Percentiles rank a stretch among this genome's conserved stretches.
phyloP scores from a whole-genome alignment of 805 yeast species.

The Blastobotrys muscicola region DNA sequence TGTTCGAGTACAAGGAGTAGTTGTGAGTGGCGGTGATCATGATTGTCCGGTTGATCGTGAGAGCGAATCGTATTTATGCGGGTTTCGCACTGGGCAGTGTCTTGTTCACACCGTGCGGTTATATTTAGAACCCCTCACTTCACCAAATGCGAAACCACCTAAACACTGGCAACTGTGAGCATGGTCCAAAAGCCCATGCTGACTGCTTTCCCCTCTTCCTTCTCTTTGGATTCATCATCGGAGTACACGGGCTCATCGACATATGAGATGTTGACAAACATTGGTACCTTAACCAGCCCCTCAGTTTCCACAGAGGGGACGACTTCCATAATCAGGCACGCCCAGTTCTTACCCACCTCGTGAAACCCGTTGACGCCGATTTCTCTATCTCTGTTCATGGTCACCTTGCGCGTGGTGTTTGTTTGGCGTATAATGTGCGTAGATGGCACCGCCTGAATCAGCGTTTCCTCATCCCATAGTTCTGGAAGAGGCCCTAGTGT shows the following conservation, averaged over 20 bases:
- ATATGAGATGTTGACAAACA: conserved; percentile 12
- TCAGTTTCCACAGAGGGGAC: conserved; percentile 1
- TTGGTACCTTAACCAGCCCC: conserved; percentile 5
- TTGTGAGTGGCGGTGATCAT: too few relatives aligned
- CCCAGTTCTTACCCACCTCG: conserved; percentile 25
- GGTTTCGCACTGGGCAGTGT: too few relatives aligned
- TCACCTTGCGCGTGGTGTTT: conserved; percentile 19
- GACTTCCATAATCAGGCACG: conserved; percentile 11
- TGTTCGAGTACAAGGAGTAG: too few relatives aligned
- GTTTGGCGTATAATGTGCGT: conserved; percentile 20
- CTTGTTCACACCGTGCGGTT: too few relatives aligned
- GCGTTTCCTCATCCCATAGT: conserved; percentile 18
- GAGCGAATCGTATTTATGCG: too few relatives aligned
- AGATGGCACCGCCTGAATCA: conserved; percentile 19
- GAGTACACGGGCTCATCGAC: conserved; percentile 2
- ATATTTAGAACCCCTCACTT: too few relatives aligned
- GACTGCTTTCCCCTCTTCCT: background rate
- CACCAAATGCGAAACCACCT: too few relatives aligned
- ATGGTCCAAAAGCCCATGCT: conserved; percentile 11
- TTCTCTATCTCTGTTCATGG: conserved; percentile 15
- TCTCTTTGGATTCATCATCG: conserved; percentile 1
- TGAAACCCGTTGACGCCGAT: conserved; percentile 8
- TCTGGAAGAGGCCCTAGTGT: conserved; percentile 18
- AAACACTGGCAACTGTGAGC: background rate
- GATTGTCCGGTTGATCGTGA: too few relatives aligned